Evolutionary conservation across 1,139 yeast genomes (phyloP), one percentile per base, ranked within the genome.

Genomic region (Meyerozyma elateridarum): DNA sequence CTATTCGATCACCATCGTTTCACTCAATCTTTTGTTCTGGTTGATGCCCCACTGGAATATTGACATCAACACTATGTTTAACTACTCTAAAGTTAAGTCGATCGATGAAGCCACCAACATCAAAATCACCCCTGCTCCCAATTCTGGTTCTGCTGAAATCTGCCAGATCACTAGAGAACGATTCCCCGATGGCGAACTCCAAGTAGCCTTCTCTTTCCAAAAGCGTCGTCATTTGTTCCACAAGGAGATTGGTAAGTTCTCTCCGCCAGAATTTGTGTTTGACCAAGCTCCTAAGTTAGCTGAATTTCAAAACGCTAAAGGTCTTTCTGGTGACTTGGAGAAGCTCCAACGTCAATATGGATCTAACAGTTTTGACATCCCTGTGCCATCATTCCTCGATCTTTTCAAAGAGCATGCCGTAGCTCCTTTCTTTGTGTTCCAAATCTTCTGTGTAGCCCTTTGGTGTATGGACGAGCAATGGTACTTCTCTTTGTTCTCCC

Each of bases 381-480:
- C 98, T 22, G 75, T 93, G 34, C 99, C 98, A 30, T 78, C 95
- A 1, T 89, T 91, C 51, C 45, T 73, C 40, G 98, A 91, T 57
- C 70, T 91, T 51, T 91, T 91, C 67, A 83, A 87, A 55, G 98
- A 91, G 59, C 98, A 91, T 56, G 98, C 97, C 5, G 94, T 93
- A 29, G 97, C 98, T 8, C 99, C 99, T 8, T 85, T 93, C 58
- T 91, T 91, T 50, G 96, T 91, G 19, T 91, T 91, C 65, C 99
- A 91, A 64, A 73, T 91, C 39, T 91, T 91, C 56, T 89, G 97
- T 53, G 95, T 91, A 35, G 95, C 93, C 11, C 70, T 93, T 41
- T 93, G 97, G 97, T 75, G 87, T 52, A 76, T 91, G 78, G 98
- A 93, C 61, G 97, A 89, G 47, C 84, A 85, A 65, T 91, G 97